Percentiles rank a stretch among this genome's conserved stretches.
Conservation (phyloP, 2,329 filamentous ascomycete genomes). For the Pezicula carpinea region DNA sequence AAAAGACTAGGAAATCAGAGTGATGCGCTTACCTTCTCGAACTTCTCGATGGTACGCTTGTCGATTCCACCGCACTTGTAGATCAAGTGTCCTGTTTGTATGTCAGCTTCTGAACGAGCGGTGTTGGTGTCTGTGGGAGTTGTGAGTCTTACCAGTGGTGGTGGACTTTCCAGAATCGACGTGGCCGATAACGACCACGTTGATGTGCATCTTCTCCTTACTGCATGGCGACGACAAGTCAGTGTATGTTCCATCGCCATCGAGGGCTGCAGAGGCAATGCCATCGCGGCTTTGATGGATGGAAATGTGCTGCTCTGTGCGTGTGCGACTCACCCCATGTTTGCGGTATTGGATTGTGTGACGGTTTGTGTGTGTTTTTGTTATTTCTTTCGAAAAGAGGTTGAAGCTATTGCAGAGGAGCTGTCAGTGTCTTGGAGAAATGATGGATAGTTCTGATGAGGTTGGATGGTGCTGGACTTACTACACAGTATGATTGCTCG, state of each 20-base stretch:
- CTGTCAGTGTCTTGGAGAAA: constrained; percentile 13
- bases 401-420: constrained; percentile 18
- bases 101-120: constrained; percentile 14
- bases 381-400: constrained; percentile 16
- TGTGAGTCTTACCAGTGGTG: constrained; percentile 69
- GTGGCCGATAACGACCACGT: constrained; percentile 98
- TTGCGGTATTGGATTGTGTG: constrained; percentile 24
- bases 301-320: constrained; percentile 3
- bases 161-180: constrained; percentile 99
- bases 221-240: constrained; percentile 41
- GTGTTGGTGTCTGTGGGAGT: constrained; percentile 6
- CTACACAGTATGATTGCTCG: constrained; percentile 12
- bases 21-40: constrained; percentile 83
- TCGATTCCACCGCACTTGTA: constrained; percentile 99
- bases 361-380: constrained; percentile 20
- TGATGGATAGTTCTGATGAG: constrained; percentile 8
- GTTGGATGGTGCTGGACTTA: constrained; percentile 1
- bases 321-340: constrained; percentile 30
- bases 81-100: constrained; percentile 80
- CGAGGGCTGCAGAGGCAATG: constrained; percentile 4
- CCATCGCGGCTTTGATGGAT: constrained; percentile 10
- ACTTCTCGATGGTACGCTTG: constrained; percentile 99
- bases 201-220: constrained; percentile 96
- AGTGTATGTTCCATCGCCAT: constrained; percentile 18
- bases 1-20: constrained; percentile 6